Base-by-base conservation (phyloP, 352 stramenopile species). In the Halophytophthora batemanensis region DNA sequence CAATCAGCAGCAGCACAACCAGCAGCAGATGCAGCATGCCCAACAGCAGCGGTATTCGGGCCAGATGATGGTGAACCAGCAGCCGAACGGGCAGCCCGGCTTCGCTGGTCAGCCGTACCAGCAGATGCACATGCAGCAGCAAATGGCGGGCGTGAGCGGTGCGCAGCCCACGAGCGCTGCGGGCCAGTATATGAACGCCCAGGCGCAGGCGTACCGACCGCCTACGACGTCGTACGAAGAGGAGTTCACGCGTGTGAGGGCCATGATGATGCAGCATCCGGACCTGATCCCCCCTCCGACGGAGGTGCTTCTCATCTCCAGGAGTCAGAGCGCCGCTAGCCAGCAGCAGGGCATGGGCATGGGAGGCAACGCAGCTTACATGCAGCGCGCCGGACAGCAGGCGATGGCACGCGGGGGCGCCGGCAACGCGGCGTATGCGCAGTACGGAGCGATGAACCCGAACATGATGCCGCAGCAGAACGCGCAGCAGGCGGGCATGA, bases 261-360 rank as follows among this genome's bases (percentile, higher is more conserved):
- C 82, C 35, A 93, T 93, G 85, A 89, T 93, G 73, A 89, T 88
- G 72, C 80, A 91, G 57, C 85, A 95, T 42, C 77, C 79, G 1
- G 85, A 95, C 51, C 55, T 93, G 56, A 95, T 95, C 46, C 81
- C 85, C 5, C 85, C 85, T 12, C 85, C 85, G 28, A 87, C 90
- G 78, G 85, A 95, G 50, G 82, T 95, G 29, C 65, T 95, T 31
- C 85, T 81, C 18, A 91, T 93, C 44, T 88, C 77, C 2, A 90
- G 90, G 79, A 87, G 72, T 37, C 80, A 90, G 46, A 82, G 73
- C 23, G 60, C 65, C 2, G 53, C 74, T 11, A 75, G 52, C 36
- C 79, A 86, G 61, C 73, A 77, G 7, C 68, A 68, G 37, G 64
- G 55, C 21, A 81, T 90, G 56, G 33, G 45, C n/a, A 87, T 89